Evolutionary conservation across 208 protist species (phyloP).

Genomic region (Crithidia sp.): DNA sequence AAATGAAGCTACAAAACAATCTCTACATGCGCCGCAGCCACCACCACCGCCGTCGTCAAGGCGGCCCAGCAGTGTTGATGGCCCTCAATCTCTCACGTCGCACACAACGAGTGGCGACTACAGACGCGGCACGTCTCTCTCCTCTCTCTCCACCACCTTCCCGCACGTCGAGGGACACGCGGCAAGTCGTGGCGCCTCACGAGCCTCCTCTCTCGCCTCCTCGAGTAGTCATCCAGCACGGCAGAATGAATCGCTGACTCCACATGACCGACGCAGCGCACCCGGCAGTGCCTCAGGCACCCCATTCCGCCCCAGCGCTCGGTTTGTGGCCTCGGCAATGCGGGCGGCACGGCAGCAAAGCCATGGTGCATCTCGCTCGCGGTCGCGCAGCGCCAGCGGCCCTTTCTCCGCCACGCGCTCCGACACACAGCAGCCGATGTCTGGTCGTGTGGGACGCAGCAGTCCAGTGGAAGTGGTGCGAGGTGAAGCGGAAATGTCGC

Average conservation of each 20-base stretch:
- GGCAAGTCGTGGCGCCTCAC: background rate
- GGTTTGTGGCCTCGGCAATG: conserved; percentile 28
- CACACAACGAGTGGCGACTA: too few relatives aligned
- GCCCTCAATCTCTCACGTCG: too few relatives aligned
- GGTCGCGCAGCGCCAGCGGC: background rate
- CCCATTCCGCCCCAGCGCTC: conserved; percentile 14
- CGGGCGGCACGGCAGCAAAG: conserved; percentile 17
- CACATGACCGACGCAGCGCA: background rate
- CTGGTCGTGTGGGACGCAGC: too few relatives aligned
- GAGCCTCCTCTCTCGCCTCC: conserved; percentile 11
- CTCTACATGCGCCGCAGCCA: too few relatives aligned
- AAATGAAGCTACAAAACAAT: too few relatives aligned
- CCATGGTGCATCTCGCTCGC: background rate
- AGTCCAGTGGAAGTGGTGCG: too few relatives aligned
- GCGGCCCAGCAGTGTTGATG: too few relatives aligned
- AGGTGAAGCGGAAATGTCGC: too few relatives aligned
- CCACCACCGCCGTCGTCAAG: too few relatives aligned
- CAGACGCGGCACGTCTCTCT: background rate
- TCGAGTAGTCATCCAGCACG: background rate
- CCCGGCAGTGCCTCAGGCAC: background rate
- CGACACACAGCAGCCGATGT: too few relatives aligned
- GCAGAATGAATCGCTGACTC: background rate
- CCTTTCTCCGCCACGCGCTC: too few relatives aligned
- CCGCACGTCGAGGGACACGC: background rate
- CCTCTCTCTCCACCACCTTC: too few relatives aligned